phyloP scores from a whole-genome alignment of 805 yeast genomes.

The Candida maltosa region DNA sequence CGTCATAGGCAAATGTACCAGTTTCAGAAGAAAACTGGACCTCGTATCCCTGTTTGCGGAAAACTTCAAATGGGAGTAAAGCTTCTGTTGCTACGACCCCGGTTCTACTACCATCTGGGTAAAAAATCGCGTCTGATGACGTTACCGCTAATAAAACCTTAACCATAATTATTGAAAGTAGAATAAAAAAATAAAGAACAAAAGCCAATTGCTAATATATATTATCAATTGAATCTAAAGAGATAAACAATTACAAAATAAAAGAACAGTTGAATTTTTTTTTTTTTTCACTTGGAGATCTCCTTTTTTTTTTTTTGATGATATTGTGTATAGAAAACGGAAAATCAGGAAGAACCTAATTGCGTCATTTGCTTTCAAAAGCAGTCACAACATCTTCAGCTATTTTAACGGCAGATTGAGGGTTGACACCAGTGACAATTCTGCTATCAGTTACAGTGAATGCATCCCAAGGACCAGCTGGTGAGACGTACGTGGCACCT shows the following conservation, averaged over 20 bases:
- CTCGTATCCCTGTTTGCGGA: conserved; percentile 45
- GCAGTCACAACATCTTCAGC: conserved; percentile 37
- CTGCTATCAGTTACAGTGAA: conserved; percentile 53
- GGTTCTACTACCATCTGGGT: conserved; percentile 55
- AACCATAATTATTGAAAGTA: conserved; percentile 18
- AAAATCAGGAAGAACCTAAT: no score
- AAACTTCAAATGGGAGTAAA: conserved; percentile 52
- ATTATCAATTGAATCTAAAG: no score
- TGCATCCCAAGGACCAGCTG: conserved; percentile 51
- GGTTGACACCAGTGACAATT: conserved; percentile 65
- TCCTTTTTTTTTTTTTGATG: no score
- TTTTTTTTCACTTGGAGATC: no score
- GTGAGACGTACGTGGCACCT: conserved; percentile 45
- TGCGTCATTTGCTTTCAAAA: no score
- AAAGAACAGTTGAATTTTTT: no score
- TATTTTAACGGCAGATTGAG: conserved; percentile 50
- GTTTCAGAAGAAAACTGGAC: conserved; percentile 58
- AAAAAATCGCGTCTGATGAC: conserved; percentile 43
- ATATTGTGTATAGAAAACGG: no score
- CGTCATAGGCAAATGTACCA: conserved; percentile 58
- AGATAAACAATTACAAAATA: no score
- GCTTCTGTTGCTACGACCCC: conserved; percentile 62
- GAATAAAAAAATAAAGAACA: no score
- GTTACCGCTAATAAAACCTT: conserved; percentile 45
- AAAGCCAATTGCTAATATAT: no score